Evolutionary conservation across 495 filamentous ascomycete species (phyloP).

Genomic region (Physcia stellaris): DNA sequence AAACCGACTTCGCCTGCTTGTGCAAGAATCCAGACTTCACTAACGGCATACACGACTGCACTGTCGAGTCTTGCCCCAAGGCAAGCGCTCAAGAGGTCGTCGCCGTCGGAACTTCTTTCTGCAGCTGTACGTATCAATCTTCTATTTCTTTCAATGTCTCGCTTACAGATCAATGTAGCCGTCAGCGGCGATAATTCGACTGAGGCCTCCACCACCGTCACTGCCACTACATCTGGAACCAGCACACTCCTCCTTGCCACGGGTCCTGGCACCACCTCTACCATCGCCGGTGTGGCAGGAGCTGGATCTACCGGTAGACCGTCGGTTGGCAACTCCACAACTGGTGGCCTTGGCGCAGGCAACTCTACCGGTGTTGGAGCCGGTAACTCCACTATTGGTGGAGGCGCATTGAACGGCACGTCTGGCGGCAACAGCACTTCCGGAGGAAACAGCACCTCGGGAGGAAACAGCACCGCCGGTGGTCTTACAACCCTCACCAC

Average conservation of each 20-base stretch:
- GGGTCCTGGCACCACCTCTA: conserved; percentile 18
- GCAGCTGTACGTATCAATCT: conserved; percentile 16
- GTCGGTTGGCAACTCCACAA: conserved; percentile 8
- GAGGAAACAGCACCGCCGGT: conserved; percentile 2
- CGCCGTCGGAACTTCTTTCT: conserved; percentile 12
- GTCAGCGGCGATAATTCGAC: conserved; percentile 6
- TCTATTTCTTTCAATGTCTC: conserved; percentile 12
- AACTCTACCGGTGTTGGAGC: conserved; percentile 5
- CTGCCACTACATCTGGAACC: conserved; percentile 11
- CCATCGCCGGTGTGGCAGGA: conserved; percentile 19
- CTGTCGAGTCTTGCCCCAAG: conserved; percentile 44
- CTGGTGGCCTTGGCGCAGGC: conserved; percentile 19
- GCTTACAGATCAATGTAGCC: conserved; percentile 9
- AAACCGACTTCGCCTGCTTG: conserved; percentile 48
- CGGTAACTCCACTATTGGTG: conserved; percentile 1
- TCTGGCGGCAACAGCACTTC: not conserved
- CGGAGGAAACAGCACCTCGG: not conserved
- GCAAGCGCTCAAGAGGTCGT: conserved; percentile 9
- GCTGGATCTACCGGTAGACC: conserved; percentile 10
- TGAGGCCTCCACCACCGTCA: conserved; percentile 14
- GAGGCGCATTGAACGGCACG: not conserved
- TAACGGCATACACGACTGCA: conserved; percentile 72
- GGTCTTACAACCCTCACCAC: conserved; percentile 1
- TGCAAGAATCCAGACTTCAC: conserved; percentile 55
- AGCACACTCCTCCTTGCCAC: conserved; percentile 12